phyloP scores from a whole-genome alignment of 768 basidiomycete genomes.

The Coprinopsis strossmayeri region DNA sequence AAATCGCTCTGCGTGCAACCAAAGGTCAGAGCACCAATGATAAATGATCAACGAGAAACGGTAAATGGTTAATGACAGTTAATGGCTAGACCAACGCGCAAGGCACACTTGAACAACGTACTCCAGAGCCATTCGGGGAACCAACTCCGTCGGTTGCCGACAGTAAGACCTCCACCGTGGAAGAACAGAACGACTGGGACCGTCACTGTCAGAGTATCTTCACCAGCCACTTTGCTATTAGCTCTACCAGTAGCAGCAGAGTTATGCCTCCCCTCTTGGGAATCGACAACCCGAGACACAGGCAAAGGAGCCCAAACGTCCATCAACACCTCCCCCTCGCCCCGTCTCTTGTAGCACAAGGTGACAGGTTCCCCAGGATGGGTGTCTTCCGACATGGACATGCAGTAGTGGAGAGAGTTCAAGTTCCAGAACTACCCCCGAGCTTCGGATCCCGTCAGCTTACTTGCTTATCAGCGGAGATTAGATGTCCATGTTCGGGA shows the following conservation, averaged over 20 bases:
- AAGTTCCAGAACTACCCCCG: too few relatives aligned
- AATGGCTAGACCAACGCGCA: background rate
- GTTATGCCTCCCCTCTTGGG: too few relatives aligned
- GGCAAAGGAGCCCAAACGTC: too few relatives aligned
- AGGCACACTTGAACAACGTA: constrained; percentile 20
- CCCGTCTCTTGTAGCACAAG: too few relatives aligned
- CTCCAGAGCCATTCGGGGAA: constrained; percentile 61
- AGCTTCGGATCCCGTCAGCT: too few relatives aligned
- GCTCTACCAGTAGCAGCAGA: background rate
- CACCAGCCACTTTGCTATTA: background rate
- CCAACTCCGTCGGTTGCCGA: constrained; percentile 54
- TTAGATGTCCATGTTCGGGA: too few relatives aligned
- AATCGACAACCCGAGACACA: too few relatives aligned
- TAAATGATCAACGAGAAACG: constrained; percentile 1
- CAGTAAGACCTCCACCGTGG: constrained; percentile 54
- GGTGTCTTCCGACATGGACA: too few relatives aligned
- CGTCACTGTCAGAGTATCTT: background rate
- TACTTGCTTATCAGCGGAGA: too few relatives aligned
- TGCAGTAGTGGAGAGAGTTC: too few relatives aligned
- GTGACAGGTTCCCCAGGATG: too few relatives aligned
- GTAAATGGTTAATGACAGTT: background rate
- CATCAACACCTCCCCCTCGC: too few relatives aligned
- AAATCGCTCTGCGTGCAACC: constrained; percentile 33
- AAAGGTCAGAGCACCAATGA: background rate
- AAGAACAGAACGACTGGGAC: constrained; percentile 36